These are phyloP conservation scores for Parachaetomium inaequale DNA, from an alignment of 495 filamentous ascomycete species.

Conservation along the genomic window DNA sequence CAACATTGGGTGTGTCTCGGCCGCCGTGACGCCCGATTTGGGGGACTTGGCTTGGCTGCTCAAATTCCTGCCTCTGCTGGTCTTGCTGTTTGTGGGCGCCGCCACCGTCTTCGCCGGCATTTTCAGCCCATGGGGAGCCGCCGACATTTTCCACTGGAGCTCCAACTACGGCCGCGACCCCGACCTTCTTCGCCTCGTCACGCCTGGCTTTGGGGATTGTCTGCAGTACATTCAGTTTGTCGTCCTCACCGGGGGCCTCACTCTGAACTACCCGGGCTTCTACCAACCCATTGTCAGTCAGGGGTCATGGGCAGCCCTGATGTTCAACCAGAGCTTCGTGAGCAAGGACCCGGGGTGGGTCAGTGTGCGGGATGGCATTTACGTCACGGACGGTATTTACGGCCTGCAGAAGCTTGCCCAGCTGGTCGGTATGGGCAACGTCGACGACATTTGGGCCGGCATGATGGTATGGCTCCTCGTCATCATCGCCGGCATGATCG, in stretches of 20 bases:
- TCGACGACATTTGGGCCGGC: slow-evolving; percentile 86
- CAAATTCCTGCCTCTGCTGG: slow-evolving; percentile 72
- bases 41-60: slow-evolving; percentile 58
- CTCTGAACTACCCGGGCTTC: slow-evolving; percentile 86
- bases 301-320: slow-evolving; percentile 78
- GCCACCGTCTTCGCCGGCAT: slow-evolving; percentile 80
- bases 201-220: slow-evolving; percentile 94
- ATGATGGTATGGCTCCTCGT: slow-evolving; percentile 82
- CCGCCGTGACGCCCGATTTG: slow-evolving; percentile 77
- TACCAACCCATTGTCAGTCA: slow-evolving; percentile 89
- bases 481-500: slow-evolving; percentile 62
- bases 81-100: slow-evolving; percentile 74
- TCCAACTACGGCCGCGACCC: slow-evolving; percentile 94
- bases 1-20: slow-evolving; percentile 73
- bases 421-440: slow-evolving; percentile 72
- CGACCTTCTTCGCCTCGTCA: slow-evolving; percentile 86
- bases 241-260: slow-evolving; percentile 79
- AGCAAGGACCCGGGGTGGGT: slow-evolving; percentile 58
- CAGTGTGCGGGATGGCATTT: slow-evolving; percentile 79
- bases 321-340: slow-evolving; percentile 92
- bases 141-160: slow-evolving; percentile 86
- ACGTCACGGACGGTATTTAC: slow-evolving; percentile 64
- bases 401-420: slow-evolving; percentile 77
- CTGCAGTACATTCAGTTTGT: slow-evolving; percentile 96
- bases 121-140: slow-evolving; percentile 89